phyloP scores from a whole-genome alignment of 2,329 filamentous ascomycete species.

The Aspergillus sp. region DNA sequence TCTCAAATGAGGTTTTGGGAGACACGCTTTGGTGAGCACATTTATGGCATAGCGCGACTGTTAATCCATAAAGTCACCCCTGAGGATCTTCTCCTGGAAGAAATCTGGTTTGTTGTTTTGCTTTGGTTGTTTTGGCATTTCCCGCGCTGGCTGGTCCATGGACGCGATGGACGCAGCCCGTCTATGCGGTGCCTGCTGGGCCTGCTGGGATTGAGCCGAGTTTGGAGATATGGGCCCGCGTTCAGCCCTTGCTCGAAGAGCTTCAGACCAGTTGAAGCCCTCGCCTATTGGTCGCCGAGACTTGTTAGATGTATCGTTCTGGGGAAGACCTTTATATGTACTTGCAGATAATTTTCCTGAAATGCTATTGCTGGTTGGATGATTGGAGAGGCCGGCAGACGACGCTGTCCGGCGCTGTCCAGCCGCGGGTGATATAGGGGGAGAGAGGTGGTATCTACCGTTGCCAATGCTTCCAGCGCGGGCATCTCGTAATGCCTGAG shows the following conservation, averaged over 20 bases:
- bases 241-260: slow-evolving; percentile 87
- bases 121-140: slow-evolving; percentile 47
- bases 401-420: slow-evolving; percentile 28
- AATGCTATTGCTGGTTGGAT: slow-evolving; percentile 14
- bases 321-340: slow-evolving; percentile 33
- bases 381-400: slow-evolving; percentile 21
- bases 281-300: slow-evolving; percentile 65
- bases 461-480: slow-evolving; percentile 63
- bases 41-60: background rate
- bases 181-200: slow-evolving; percentile 47
- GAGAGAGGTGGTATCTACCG: slow-evolving; percentile 55
- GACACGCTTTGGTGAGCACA: background rate
- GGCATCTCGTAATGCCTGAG: slow-evolving; percentile 72
- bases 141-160: slow-evolving; percentile 56
- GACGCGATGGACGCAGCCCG: slow-evolving; percentile 48
- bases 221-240: slow-evolving; percentile 56
- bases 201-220: slow-evolving; percentile 30
- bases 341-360: slow-evolving; percentile 35
- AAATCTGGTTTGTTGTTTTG: slow-evolving; percentile 82
- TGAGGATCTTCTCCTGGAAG: slow-evolving; percentile 94
- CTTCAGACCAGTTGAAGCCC: slow-evolving; percentile 96
- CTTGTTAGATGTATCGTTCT: slow-evolving; percentile 43
- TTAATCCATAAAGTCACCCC: slow-evolving; percentile 97
- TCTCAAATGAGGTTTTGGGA: background rate
- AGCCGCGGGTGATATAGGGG: slow-evolving; percentile 30